These are phyloP conservation scores for Alternaria arbusti DNA, from an alignment of 2,329 filamentous ascomycete species.

Conservation along the genomic window DNA sequence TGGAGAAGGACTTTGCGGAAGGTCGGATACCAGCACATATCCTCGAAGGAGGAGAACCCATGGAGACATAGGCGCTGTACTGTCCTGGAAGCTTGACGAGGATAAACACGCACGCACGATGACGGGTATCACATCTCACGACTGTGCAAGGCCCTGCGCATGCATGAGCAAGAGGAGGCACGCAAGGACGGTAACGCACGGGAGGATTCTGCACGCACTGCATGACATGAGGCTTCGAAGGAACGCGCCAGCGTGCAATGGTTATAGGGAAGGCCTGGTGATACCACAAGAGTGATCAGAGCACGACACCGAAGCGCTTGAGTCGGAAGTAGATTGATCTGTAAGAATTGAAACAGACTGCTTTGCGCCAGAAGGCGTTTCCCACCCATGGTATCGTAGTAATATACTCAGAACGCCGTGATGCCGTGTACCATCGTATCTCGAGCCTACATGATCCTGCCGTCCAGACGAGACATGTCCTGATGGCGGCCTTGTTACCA, in stretches of 20 bases:
- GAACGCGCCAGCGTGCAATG: not conserved
- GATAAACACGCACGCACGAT: not conserved
- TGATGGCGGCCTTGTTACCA: slow-evolving; percentile 17
- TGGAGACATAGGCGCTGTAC: slow-evolving; percentile 32
- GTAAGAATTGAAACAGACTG: slow-evolving; percentile 8
- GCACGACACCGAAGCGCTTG: not conserved
- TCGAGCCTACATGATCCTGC: not conserved
- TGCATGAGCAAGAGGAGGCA: not conserved
- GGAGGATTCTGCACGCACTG: not conserved
- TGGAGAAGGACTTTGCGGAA: slow-evolving; percentile 93
- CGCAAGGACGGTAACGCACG: not conserved
- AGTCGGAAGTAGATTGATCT: slow-evolving; percentile 2
- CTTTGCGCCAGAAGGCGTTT: slow-evolving; percentile 16
- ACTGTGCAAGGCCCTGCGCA: not conserved
- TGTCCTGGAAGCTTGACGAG: not conserved
- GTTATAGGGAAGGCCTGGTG: not conserved
- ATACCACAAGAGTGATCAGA: not conserved
- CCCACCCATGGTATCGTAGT: slow-evolving; percentile 28
- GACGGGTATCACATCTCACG: not conserved
- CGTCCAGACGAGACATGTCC: not conserved
- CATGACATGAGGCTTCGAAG: not conserved
- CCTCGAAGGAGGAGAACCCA: slow-evolving; percentile 34
- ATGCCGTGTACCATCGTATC: slow-evolving; percentile 5
- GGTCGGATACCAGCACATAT: slow-evolving; percentile 72
- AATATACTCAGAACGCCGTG: slow-evolving; percentile 26